Evolutionary conservation across 2,329 filamentous ascomycete genomes (phyloP).

Genomic region (Monosporascus sp.): DNA sequence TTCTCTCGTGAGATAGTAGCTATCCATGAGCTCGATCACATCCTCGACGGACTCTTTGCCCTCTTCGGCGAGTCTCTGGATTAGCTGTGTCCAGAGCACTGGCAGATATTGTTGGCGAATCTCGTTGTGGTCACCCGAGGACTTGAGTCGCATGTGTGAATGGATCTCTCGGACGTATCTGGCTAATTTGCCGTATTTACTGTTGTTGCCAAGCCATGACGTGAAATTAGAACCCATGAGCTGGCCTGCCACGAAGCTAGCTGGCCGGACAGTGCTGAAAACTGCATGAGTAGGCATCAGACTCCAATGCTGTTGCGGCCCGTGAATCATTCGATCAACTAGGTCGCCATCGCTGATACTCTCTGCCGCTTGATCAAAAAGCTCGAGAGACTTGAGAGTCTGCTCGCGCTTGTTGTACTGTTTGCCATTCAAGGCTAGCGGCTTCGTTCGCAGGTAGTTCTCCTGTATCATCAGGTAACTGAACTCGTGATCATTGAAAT

Average conservation of each 20-base stretch:
- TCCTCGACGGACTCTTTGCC: slow-evolving; percentile 78
- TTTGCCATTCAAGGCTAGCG: slow-evolving; percentile 53
- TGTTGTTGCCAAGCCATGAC: slow-evolving; percentile 91
- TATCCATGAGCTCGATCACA: slow-evolving; percentile 94
- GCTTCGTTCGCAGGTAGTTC: slow-evolving; percentile 86
- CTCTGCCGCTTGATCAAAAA: slow-evolving; percentile 81
- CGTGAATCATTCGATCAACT: slow-evolving; percentile 97
- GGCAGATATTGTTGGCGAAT: slow-evolving; percentile 93
- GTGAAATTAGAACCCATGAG: slow-evolving; percentile 75
- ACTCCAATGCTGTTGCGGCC: slow-evolving; percentile 96
- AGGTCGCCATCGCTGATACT: slow-evolving; percentile 97
- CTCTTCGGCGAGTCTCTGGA: slow-evolving; percentile 67
- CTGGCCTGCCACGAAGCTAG: slow-evolving; percentile 79
- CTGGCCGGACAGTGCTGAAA: slow-evolving; percentile 89
- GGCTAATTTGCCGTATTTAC: slow-evolving; percentile 71
- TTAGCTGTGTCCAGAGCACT: slow-evolving; percentile 73
- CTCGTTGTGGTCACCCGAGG: slow-evolving; percentile 88
- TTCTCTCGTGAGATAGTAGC: slow-evolving; percentile 89
- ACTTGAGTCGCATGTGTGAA: slow-evolving; percentile 88
- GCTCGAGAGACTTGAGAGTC: slow-evolving; percentile 76
- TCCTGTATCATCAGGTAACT: slow-evolving; percentile 97
- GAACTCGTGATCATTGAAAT: slow-evolving; percentile 99
- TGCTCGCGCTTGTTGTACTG: slow-evolving; percentile 61
- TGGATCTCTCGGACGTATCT: slow-evolving; percentile 90
- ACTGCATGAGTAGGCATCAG: slow-evolving; percentile 95